These are phyloP conservation scores for Mycena leptocephala DNA, from an alignment of 768 basidiomycete genomes.

Conservation along the genomic window DNA sequence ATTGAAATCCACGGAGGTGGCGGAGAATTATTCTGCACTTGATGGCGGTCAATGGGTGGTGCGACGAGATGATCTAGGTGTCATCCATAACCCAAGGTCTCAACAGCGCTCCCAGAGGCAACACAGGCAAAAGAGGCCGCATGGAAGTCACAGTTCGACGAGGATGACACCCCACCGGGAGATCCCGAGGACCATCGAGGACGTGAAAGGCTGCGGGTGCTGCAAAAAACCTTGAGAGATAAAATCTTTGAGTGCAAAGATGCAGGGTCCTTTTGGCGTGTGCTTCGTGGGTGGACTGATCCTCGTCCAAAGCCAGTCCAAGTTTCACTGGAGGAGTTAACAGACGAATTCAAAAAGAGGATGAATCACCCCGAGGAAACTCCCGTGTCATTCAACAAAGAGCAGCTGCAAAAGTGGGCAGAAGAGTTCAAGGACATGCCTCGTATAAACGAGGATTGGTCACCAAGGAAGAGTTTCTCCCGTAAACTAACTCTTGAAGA, in stretches of 20 bases:
- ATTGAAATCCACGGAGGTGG: not conserved
- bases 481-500: not conserved
- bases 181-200: conserved; percentile 4
- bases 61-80: too few relatives aligned
- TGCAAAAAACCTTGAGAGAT: conserved; percentile 5
- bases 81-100: not conserved
- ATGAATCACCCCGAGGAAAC: conserved; percentile 6
- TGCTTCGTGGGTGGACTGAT: conserved; percentile 18
- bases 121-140: not conserved
- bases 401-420: not conserved
- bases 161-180: not conserved
- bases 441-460: not conserved
- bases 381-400: conserved; percentile 6
- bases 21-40: not conserved
- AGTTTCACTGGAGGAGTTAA: conserved; percentile 2
- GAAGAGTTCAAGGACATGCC: conserved; percentile 4
- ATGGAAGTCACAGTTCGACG: not conserved
- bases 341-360: conserved; percentile 1
- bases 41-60: not conserved
- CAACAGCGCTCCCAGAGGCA: not conserved
- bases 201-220: not conserved
- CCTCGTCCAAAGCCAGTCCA: conserved; percentile 7
- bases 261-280: conserved; percentile 11
- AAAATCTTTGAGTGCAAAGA: conserved; percentile 24
- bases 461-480: conserved; percentile 15